Percentiles rank a stretch among this genome's conserved stretches.
Evolutionary conservation across 148 eudicot species (phyloP).

Genomic region (Tetragonia tetragonoides): DNA sequence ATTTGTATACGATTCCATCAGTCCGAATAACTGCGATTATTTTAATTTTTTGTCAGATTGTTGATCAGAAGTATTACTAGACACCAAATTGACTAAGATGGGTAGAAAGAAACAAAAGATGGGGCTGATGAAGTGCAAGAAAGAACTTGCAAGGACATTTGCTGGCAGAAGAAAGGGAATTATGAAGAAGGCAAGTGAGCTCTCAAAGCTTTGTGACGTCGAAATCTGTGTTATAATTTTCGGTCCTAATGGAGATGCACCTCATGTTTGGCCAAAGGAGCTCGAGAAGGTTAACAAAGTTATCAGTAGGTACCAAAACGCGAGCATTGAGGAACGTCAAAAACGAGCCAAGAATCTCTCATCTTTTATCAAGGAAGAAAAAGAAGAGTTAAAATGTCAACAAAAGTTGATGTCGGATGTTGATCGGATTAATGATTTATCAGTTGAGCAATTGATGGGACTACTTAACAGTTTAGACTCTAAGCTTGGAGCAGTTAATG

Average conservation of each 20-base stretch:
- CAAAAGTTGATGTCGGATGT: neutral
- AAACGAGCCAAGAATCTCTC: constrained; percentile 3
- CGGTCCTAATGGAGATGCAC: constrained; percentile 5
- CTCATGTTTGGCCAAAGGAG: constrained; percentile 24
- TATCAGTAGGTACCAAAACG: neutral
- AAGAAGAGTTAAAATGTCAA: no score
- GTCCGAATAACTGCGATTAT: no score
- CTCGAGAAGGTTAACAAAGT: neutral
- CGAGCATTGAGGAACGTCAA: neutral
- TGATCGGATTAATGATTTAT: neutral
- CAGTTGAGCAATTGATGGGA: constrained; percentile 8
- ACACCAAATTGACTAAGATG: neutral
- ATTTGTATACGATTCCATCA: no score
- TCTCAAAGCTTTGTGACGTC: constrained; percentile 19
- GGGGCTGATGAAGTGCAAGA: constrained; percentile 8
- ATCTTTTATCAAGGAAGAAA: neutral
- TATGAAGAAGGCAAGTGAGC: constrained; percentile 24
- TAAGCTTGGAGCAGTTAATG: constrained; percentile 6
- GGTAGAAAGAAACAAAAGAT: neutral
- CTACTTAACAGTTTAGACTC: neutral
- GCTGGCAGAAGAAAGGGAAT: neutral
- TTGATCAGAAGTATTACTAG: no score
- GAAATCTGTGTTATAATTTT: constrained; percentile 15
- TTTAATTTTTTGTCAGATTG: no score
- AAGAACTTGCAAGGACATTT: neutral